Base-by-base conservation (phyloP, 192 early-diverging fungal species). In the Backusella mclennaniae region DNA sequence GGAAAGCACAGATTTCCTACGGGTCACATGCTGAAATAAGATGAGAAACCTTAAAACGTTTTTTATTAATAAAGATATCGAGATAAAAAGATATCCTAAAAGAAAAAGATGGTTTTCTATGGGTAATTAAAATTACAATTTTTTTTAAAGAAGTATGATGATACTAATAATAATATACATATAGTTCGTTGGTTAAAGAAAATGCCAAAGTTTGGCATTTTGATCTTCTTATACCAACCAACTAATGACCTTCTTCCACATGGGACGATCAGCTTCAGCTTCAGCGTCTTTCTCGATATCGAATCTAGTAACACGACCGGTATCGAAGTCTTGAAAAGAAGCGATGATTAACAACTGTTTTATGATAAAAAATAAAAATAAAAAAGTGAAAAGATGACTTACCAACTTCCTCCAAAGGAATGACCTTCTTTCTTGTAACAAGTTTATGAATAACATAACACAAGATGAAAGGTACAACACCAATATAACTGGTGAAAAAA, bases 371-470 rank as follows among this genome's bases (percentile, higher is more conserved):
- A 52, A 26, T n/a, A 33, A 19, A 73, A 9, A 44, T 14, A n/a
- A 33, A 19, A 73, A n/a, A 44, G 11, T 23, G 15, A 44, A 33
- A 39, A 46, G 15, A 44, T 29, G 21, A 38, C 29, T 74, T 59
- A 76, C 92, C 93, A 63, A 86, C 71, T 66, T 92, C 90, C 26
- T 83, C 66, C 31, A 92, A 77, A 35, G 84, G 87, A 70, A 93
- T 74, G 70, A 92, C 83, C 81, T 87, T 87, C 41, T 90, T 87
- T 66, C 82, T 84, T 73, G 85, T 85, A 73, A 83, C 73, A 72
- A 87, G 77, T 79, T 92, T 92, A 86, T 90, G 91, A 17, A 79
- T 82, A 23, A 87, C 71, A 76, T 87, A 92, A 14, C 88, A 79
- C 7, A 90, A 74, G 42, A 88, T 23, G 66, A 93, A 88, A 77